These are phyloP conservation scores for Aspergillus carbonarius DNA, from an alignment of 2,329 filamentous ascomycete species.

Conservation along the genomic window DNA sequence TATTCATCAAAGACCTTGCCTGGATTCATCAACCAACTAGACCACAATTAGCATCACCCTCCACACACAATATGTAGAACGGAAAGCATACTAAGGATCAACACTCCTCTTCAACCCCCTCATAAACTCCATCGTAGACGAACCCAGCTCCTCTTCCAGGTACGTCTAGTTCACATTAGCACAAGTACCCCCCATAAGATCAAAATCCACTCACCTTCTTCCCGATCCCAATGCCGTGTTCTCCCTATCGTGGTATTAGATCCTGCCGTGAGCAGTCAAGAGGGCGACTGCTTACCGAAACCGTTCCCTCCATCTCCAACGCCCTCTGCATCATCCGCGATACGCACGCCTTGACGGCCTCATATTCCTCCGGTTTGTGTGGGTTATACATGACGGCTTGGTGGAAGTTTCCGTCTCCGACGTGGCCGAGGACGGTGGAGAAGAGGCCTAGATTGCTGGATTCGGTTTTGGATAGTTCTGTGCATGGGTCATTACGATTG, in stretches of 20 bases:
- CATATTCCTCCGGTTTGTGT: conserved; percentile 64
- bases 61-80: not conserved
- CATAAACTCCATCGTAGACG: not conserved
- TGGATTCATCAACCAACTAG: conserved; percentile 2
- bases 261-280: too few species aligned
- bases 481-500: too few species aligned
- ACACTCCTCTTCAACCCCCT: conserved; percentile 2
- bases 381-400: conserved; percentile 83
- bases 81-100: not conserved
- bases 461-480: conserved; percentile 81
- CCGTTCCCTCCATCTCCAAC: conserved; percentile 86
- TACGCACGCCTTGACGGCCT: conserved; percentile 73
- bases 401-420: conserved; percentile 91
- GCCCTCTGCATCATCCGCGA: conserved; percentile 83
- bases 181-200: too few species aligned
- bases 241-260: conserved; percentile 53
- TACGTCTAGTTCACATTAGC: not conserved
- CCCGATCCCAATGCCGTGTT: conserved; percentile 79
- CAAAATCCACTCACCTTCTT: conserved; percentile 59
- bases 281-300: conserved; percentile 60
- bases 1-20: conserved; percentile 1
- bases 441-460: conserved; percentile 81
- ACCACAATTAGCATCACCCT: not conserved
- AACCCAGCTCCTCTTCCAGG: not conserved
- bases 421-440: conserved; percentile 79